Conservation (phyloP, 768 basidiomycete genomes). For the Podaxis rugospora region DNA sequence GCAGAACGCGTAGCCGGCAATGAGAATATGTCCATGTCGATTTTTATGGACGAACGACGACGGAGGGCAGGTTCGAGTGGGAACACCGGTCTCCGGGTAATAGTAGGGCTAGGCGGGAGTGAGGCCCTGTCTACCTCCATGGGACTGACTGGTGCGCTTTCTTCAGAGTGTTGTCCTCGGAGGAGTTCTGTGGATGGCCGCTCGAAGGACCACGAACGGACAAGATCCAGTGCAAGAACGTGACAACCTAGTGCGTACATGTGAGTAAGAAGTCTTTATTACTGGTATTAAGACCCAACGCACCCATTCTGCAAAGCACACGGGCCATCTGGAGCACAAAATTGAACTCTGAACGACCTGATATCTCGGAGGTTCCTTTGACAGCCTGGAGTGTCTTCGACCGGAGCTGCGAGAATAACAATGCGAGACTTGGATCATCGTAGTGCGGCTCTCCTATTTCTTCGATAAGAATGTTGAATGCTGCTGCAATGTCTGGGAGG, state of each 20-base stretch:
- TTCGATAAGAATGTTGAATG: conserved; percentile 46
- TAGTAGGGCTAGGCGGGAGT: conserved; percentile 23
- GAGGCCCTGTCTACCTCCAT: conserved; percentile 12
- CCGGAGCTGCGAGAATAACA: conserved; percentile 86
- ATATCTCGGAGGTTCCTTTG: conserved; percentile 89
- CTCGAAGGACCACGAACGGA: conserved; percentile 89
- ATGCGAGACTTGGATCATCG: conserved; percentile 89
- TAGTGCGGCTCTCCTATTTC: conserved; percentile 84
- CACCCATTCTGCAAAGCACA: conserved; percentile 94
- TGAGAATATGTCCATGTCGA: conserved; percentile 82
- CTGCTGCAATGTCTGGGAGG: conserved; percentile 63
- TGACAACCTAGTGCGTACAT: conserved; percentile 70
- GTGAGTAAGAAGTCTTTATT: neutral
- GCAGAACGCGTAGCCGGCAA: conserved; percentile 51
- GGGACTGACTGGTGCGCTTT: neutral
- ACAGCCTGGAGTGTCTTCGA: conserved; percentile 90
- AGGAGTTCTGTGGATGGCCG: conserved; percentile 50
- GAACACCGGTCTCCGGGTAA: conserved; percentile 41
- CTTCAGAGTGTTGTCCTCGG: neutral
- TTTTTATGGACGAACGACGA: conserved; percentile 71
- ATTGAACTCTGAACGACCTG: conserved; percentile 85
- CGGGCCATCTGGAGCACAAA: conserved; percentile 94
- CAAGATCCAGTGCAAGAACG: conserved; percentile 83
- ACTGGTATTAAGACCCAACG: conserved; percentile 19
- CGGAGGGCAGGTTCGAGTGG: conserved; percentile 49